These are phyloP conservation scores for Ustilago cynodontis DNA, from an alignment of 1,284 basidiomycete species.

Conservation along the genomic window DNA sequence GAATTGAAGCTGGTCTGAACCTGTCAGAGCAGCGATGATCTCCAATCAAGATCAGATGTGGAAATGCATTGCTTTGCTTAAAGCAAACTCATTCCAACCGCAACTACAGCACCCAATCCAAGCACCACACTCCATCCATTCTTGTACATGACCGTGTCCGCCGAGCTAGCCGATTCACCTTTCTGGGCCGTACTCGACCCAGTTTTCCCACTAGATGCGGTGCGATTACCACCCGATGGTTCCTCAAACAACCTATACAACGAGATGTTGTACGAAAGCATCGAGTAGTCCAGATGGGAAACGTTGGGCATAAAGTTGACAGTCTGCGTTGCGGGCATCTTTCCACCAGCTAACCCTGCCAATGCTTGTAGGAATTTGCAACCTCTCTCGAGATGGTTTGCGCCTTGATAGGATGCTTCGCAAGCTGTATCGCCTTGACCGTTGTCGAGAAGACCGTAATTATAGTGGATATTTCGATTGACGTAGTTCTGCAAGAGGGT, in stretches of 20 bases:
- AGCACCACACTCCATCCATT: not conserved
- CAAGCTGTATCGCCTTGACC: conserved; percentile 64
- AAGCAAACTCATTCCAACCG: not conserved
- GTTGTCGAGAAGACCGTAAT: conserved; percentile 62
- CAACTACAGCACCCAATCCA: not conserved
- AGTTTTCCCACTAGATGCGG: not conserved
- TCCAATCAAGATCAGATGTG: not conserved
- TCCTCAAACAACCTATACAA: conserved; percentile 59
- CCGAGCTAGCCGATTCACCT: conserved; percentile 4
- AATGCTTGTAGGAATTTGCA: conserved; percentile 50
- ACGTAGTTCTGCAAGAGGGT: conserved; percentile 46
- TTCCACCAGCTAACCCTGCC: conserved; percentile 21
- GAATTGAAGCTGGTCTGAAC: not conserved
- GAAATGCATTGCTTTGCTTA: not conserved
- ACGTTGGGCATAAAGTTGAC: conserved; percentile 59
- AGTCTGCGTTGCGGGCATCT: conserved; percentile 54
- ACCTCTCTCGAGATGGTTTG: conserved; percentile 62
- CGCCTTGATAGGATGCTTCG: conserved; percentile 53
- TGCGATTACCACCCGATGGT: conserved; percentile 14
- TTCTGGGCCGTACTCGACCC: conserved; percentile 7
- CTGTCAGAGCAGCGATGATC: not conserved
- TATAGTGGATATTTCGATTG: conserved; percentile 58
- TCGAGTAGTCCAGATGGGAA: conserved; percentile 65
- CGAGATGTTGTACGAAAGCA: conserved; percentile 54
- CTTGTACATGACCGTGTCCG: not conserved